Percentiles rank a stretch among this genome's conserved stretches.
Conservation (phyloP, 78 protist species). For the Tieghemostelium lacteum region DNA sequence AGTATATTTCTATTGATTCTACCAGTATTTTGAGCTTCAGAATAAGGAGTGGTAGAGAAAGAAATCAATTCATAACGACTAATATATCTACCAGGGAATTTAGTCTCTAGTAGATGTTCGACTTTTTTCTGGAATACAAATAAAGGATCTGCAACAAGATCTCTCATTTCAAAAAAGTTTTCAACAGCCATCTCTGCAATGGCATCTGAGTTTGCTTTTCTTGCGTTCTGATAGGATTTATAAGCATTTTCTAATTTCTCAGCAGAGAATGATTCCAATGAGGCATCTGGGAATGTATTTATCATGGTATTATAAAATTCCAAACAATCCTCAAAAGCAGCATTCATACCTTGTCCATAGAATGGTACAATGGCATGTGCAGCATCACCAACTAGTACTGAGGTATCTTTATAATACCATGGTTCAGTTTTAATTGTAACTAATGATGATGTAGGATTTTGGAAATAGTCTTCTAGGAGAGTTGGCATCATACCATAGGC, state of each 20-base stretch:
- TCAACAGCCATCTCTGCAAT: conserved; percentile 88
- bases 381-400: conserved; percentile 86
- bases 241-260: conserved; percentile 15
- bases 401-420: conserved; percentile 18
- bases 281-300: background rate
- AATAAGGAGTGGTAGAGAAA: conserved; percentile 70
- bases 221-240: conserved; percentile 11
- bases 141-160: conserved; percentile 12
- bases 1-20: conserved; percentile 36
- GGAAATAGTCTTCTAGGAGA: conserved; percentile 48
- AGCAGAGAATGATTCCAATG: background rate
- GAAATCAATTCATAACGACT: conserved; percentile 81
- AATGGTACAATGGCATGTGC: conserved; percentile 98
- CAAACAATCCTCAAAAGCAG: conserved; percentile 83
- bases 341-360: conserved; percentile 96
- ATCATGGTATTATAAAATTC: conserved; percentile 23
- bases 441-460: conserved; percentile 77
- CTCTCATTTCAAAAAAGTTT: conserved; percentile 92
- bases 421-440: conserved; percentile 80
- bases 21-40: conserved; percentile 66
- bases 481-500: conserved; percentile 71
- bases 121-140: conserved; percentile 79
- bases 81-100: conserved; percentile 57
- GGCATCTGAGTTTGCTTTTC: conserved; percentile 82
- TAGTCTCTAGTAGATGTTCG: conserved; percentile 49